phyloP scores from a whole-genome alignment of 805 yeast genomes.

The Lipomyces chichibuensis region DNA sequence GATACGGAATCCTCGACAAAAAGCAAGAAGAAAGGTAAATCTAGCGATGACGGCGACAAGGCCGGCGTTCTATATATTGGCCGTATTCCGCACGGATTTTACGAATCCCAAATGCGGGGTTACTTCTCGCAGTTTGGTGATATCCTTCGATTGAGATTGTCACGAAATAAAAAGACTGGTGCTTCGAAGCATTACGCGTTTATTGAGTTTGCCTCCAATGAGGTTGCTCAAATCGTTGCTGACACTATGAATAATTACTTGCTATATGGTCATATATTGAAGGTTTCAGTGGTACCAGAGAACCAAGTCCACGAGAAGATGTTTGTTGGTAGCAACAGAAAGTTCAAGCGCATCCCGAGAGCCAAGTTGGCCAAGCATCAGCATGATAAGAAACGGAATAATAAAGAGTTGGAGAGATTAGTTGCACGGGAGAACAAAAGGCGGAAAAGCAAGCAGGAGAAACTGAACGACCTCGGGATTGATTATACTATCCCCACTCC shows the following conservation, averaged over 20 bases:
- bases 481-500: conserved; percentile 46
- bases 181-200: conserved; percentile 90
- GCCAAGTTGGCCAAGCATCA: conserved; percentile 55
- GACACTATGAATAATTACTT: conserved; percentile 96
- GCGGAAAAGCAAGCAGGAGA: conserved; percentile 51
- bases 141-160: conserved; percentile 72
- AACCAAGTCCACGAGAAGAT: conserved; percentile 52
- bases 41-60: conserved; percentile 37
- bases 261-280: conserved; percentile 81
- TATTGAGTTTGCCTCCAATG: conserved; percentile 72
- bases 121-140: conserved; percentile 93
- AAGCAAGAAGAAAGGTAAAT: conserved; percentile 27
- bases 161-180: conserved; percentile 89
- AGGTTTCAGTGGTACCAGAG: conserved; percentile 60
- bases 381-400: conserved; percentile 61
- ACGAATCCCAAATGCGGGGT: conserved; percentile 68
- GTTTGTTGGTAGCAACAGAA: conserved; percentile 59
- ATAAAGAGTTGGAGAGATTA: conserved; percentile 59
- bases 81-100: conserved; percentile 89
- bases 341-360: conserved; percentile 65
- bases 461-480: conserved; percentile 62
- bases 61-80: conserved; percentile 72
- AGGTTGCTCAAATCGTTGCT: conserved; percentile 84
- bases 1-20: conserved; percentile 28
- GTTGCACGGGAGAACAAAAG: conserved; percentile 51